These are phyloP conservation scores for Cnidoscolus chayamansa DNA, from an alignment of 441 rosid genomes.

Conservation along the genomic window DNA sequence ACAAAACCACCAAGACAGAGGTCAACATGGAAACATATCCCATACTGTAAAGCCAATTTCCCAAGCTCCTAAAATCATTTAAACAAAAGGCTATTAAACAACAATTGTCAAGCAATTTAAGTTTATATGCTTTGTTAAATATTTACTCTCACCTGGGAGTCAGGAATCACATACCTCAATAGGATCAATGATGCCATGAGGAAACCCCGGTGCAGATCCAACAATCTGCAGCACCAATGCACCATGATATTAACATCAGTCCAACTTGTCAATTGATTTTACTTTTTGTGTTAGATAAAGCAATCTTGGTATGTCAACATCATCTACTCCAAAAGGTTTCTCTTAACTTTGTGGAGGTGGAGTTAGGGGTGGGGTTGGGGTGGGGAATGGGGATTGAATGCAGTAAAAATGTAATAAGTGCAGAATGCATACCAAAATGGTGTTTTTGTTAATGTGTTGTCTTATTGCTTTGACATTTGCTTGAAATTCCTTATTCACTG, in stretches of 20 bases:
- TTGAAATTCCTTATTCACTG: constrained; percentile 73
- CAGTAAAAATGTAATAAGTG: neutral
- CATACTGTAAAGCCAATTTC: constrained; percentile 63
- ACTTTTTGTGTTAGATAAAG: constrained; percentile 6
- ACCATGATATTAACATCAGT: constrained; percentile 26
- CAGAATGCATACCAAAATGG: constrained; percentile 60
- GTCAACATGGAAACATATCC: constrained; percentile 92
- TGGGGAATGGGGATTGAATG: neutral
- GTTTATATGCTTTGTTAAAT: neutral
- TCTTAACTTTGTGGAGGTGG: neutral
- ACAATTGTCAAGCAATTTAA: neutral
- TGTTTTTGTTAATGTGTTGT: constrained; percentile 63
- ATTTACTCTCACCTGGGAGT: neutral
- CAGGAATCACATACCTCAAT: constrained; percentile 59
- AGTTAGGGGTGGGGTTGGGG: neutral
- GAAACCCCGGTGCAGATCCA: constrained; percentile 98
- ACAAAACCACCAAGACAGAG: constrained; percentile 99
- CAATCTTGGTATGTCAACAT: constrained; percentile 18
- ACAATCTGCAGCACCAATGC: constrained; percentile 62
- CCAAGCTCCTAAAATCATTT: constrained; percentile 74
- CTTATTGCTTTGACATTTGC: constrained; percentile 79
- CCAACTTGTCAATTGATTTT: constrained; percentile 11
- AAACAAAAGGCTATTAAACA: neutral
- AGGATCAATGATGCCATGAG: constrained; percentile 97
- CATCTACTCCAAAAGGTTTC: neutral